phyloP scores from a whole-genome alignment of 2,329 filamentous ascomycete genomes.

The Phialophora tarda region DNA sequence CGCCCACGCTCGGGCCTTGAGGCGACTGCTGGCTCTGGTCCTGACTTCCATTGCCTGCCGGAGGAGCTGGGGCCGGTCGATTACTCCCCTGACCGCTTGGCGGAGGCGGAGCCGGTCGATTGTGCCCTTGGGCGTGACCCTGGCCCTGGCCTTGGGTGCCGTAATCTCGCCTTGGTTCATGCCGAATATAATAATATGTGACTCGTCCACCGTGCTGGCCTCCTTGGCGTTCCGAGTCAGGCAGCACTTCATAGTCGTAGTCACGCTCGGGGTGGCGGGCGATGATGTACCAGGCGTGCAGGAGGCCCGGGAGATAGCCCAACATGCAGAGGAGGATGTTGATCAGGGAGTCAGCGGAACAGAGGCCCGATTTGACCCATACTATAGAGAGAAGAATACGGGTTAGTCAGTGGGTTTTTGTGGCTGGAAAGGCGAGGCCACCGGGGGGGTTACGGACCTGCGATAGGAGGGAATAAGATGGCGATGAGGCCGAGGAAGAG shows the following conservation, averaged over 20 bases:
- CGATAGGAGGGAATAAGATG: constrained; percentile 47
- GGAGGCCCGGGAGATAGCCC: constrained; percentile 80
- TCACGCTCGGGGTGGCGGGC: constrained; percentile 79
- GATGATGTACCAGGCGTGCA: constrained; percentile 99
- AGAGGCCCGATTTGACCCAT: constrained; percentile 95
- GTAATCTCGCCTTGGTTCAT: constrained; percentile 49
- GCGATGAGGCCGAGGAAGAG: constrained; percentile 54
- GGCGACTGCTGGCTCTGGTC: constrained; percentile 30
- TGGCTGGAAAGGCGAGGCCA: constrained; percentile 8
- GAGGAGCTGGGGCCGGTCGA: constrained; percentile 40
- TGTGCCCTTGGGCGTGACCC: constrained; percentile 29
- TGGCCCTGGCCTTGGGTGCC: constrained; percentile 47
- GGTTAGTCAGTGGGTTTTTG: constrained; percentile 2
- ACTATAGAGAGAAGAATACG: constrained; percentile 58
- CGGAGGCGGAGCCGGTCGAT: constrained; percentile 39
- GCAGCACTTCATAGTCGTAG: constrained; percentile 69
- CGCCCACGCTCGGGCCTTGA: constrained; percentile 44
- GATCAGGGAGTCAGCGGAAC: constrained; percentile 88
- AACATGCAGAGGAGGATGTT: constrained; percentile 88
- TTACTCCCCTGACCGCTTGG: constrained; percentile 41
- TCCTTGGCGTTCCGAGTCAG: constrained; percentile 57
- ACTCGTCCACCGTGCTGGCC: constrained; percentile 54
- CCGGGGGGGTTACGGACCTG: constrained; percentile 52
- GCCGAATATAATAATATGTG: constrained; percentile 77
- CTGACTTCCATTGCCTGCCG: not conserved